phyloP scores from a whole-genome alignment of 352 stramenopile species.

The Globisporangium nodosum region DNA sequence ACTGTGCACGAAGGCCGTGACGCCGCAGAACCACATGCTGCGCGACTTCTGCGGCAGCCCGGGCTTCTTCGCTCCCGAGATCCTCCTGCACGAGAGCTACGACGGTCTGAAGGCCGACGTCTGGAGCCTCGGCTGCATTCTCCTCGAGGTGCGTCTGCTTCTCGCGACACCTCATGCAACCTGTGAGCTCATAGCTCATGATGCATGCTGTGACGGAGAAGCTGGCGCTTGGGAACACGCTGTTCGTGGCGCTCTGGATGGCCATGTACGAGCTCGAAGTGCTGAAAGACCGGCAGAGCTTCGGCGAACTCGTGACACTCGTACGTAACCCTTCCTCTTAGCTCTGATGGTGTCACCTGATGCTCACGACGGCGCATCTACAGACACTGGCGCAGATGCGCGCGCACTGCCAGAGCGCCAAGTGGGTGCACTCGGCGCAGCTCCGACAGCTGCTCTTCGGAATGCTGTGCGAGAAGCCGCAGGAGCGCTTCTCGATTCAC shows the following conservation, averaged over 20 bases:
- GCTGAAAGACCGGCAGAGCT: slow-evolving; percentile 56
- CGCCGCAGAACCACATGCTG: slow-evolving; percentile 29
- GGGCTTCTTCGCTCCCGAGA: slow-evolving; percentile 85
- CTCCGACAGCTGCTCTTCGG: slow-evolving; percentile 36
- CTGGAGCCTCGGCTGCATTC: slow-evolving; percentile 83
- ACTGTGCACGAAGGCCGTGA: slow-evolving; percentile 47
- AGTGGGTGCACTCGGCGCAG: slow-evolving; percentile 45
- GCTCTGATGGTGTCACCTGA: background rate
- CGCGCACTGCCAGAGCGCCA: slow-evolving; percentile 26
- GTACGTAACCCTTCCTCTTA: slow-evolving; percentile 1
- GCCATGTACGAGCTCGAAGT: slow-evolving; percentile 69
- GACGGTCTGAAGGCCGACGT: slow-evolving; percentile 75
- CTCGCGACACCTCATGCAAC: background rate
- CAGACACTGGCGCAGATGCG: slow-evolving; percentile 16
- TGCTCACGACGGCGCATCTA: background rate
- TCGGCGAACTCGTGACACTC: slow-evolving; percentile 29
- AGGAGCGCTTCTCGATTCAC: slow-evolving; percentile 34
- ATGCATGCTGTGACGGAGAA: slow-evolving; percentile 13
- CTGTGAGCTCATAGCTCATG: too few relatives aligned
- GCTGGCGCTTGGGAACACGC: slow-evolving; percentile 66
- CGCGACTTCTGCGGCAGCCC: slow-evolving; percentile 75
- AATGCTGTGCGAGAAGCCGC: slow-evolving; percentile 33
- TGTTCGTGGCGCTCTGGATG: slow-evolving; percentile 87
- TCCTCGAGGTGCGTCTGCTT: slow-evolving; percentile 49
- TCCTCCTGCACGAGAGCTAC: slow-evolving; percentile 58